Conservation (phyloP, 805 yeast species). For the Scheffersomyces amazonensis region DNA sequence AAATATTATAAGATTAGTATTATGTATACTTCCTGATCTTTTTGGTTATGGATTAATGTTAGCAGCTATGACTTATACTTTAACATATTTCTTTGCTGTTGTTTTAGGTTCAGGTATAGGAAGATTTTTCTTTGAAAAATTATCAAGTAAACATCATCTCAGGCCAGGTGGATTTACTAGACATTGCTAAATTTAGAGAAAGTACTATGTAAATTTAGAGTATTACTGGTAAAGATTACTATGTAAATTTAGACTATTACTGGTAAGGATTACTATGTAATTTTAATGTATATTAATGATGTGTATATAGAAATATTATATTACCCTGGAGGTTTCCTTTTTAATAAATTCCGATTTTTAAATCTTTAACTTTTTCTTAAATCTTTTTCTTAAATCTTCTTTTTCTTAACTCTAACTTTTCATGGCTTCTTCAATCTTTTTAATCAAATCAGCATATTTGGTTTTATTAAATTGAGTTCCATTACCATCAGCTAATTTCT, state of each 20-base stretch:
- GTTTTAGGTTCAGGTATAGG: conserved; percentile 68
- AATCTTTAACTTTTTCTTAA: too few species aligned
- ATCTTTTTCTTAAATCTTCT: too few species aligned
- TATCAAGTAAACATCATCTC: conserved; percentile 34
- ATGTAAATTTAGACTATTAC: too few species aligned
- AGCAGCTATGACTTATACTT: conserved; percentile 70
- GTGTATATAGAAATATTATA: too few species aligned
- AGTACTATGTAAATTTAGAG: too few species aligned
- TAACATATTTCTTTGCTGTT: conserved; percentile 71
- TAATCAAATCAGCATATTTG: conserved; percentile 35
- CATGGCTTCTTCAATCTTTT: conserved; percentile 18
- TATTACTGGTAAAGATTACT: too few species aligned
- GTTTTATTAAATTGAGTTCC: conserved; percentile 36
- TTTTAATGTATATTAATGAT: too few species aligned
- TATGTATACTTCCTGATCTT: conserved; percentile 62
- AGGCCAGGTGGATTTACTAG: conserved; percentile 6
- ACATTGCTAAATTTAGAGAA: conserved; percentile 1
- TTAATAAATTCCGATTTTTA: too few species aligned
- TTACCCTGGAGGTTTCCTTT: too few species aligned
- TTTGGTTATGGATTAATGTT: conserved; percentile 73
- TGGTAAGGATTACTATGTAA: too few species aligned
- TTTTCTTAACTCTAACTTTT: too few species aligned
- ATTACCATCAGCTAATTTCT: conserved; percentile 36
- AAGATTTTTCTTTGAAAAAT: conserved; percentile 65
- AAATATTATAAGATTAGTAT: conserved; percentile 53